Percentiles rank a stretch among this genome's conserved stretches.
These are phyloP conservation scores for Lactarius evosmus DNA, from an alignment of 768 basidiomycete species.

Conservation along the genomic window DNA sequence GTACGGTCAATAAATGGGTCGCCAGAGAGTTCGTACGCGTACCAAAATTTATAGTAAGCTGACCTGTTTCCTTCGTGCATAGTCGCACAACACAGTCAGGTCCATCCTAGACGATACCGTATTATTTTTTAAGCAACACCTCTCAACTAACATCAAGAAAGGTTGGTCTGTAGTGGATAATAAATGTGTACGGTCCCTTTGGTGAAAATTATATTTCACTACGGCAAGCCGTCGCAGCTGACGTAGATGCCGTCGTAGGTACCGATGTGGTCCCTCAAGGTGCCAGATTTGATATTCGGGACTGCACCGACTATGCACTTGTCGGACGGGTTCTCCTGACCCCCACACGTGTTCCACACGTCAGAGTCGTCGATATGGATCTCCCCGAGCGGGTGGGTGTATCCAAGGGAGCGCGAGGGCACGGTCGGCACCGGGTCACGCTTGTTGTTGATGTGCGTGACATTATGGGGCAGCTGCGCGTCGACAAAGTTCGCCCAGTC, in stretches of 20 bases:
- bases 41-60: too few species aligned
- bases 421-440: constrained; percentile 51
- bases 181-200: too few species aligned
- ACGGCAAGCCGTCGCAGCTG: too few species aligned
- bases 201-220: too few species aligned
- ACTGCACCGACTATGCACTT: constrained; percentile 8
- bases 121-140: too few species aligned
- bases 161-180: too few species aligned
- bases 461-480: constrained; percentile 27
- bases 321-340: constrained; percentile 23
- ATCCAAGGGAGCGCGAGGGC: constrained; percentile 50
- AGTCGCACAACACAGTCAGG: too few species aligned
- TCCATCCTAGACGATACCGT: too few species aligned
- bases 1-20: too few species aligned
- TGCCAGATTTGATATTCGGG: neutral
- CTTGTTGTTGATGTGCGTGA: constrained; percentile 39
- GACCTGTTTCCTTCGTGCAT: too few species aligned
- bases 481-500: constrained; percentile 32
- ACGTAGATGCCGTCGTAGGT: constrained; percentile 7
- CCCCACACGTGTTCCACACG: constrained; percentile 43
- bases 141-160: too few species aligned
- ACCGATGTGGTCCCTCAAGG: neutral
- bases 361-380: constrained; percentile 46
- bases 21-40: too few species aligned
- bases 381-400: constrained; percentile 50